phyloP scores from a whole-genome alignment of 2,329 filamentous ascomycete species.

The Aspergillus nomiae region DNA sequence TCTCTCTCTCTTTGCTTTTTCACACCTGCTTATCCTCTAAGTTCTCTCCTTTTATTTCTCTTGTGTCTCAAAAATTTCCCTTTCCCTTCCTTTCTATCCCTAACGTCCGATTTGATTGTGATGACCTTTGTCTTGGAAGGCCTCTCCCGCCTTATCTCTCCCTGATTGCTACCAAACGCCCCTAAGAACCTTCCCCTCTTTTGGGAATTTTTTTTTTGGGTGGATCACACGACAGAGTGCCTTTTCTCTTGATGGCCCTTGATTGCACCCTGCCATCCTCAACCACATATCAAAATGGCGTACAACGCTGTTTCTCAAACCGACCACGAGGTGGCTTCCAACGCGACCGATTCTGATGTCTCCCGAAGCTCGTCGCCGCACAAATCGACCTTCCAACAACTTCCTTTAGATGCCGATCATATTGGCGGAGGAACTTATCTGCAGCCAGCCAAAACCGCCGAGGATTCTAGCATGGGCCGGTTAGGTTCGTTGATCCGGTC shows the following conservation, averaged over 20 bases:
- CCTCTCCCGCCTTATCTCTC: background rate
- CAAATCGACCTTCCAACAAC: conserved; percentile 28
- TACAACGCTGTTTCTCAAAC: conserved; percentile 47
- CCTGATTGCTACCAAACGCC: background rate
- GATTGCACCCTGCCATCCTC: conserved; percentile 5
- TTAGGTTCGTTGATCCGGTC: conserved; percentile 41
- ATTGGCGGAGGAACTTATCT: conserved; percentile 31
- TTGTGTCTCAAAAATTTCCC: background rate
- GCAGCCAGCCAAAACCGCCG: conserved; percentile 29
- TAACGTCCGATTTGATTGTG: background rate
- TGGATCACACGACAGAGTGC: conserved; percentile 1
- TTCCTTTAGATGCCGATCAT: conserved; percentile 35
- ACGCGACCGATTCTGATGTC: conserved; percentile 37
- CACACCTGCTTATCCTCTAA: background rate
- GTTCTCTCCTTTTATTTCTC: background rate
- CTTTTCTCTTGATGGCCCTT: conserved; percentile 17
- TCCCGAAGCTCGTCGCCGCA: conserved; percentile 35
- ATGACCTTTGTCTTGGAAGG: background rate
- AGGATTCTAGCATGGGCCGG: conserved; percentile 25
- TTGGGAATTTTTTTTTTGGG: background rate
- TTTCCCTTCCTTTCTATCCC: background rate
- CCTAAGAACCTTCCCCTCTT: background rate
- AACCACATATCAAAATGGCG: conserved; percentile 35
- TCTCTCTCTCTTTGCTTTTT: background rate
- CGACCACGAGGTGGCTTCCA: conserved; percentile 42